phyloP scores from a whole-genome alignment of 768 basidiomycete species.

The Lactifluus echinatus region DNA sequence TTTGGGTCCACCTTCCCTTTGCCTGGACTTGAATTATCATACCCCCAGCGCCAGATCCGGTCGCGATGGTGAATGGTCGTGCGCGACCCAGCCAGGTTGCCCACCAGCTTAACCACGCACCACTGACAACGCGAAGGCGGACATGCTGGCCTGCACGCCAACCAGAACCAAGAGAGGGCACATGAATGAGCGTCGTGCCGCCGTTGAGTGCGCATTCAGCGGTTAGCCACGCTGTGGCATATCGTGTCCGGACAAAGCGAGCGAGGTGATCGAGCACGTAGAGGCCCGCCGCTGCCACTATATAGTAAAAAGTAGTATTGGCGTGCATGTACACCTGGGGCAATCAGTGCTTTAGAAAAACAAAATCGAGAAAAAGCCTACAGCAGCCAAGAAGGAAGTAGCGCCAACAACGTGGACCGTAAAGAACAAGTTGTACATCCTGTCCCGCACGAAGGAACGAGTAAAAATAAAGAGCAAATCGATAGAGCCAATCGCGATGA shows the following conservation, averaged over 20 bases:
- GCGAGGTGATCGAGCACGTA: constrained; percentile 40
- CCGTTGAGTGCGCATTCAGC: constrained; percentile 35
- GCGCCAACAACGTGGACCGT: constrained; percentile 37
- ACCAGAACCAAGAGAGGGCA: constrained; percentile 38
- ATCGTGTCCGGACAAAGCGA: constrained; percentile 40
- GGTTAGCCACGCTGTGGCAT: constrained; percentile 36
- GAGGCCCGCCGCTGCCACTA: constrained; percentile 31
- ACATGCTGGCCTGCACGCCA: constrained; percentile 59
- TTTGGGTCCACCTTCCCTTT: constrained; percentile 42
- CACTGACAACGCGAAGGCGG: constrained; percentile 38
- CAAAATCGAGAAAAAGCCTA: background rate
- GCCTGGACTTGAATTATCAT: constrained; percentile 45
- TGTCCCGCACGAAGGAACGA: constrained; percentile 33
- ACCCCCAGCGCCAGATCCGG: constrained; percentile 35
- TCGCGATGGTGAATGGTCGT: constrained; percentile 38
- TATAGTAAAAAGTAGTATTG: constrained; percentile 33
- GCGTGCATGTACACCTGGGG: constrained; percentile 20
- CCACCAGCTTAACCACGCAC: constrained; percentile 32
- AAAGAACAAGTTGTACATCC: constrained; percentile 39
- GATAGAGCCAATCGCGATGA: constrained; percentile 30
- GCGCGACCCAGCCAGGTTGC: constrained; percentile 9
- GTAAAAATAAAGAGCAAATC: constrained; percentile 34
- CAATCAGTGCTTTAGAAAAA: background rate
- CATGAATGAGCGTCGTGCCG: constrained; percentile 38
- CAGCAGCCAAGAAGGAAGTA: constrained; percentile 31